Evolutionary conservation across 2,329 filamentous ascomycete genomes (phyloP), one percentile per base, ranked within the genome.

Genomic region (Aspergillus ochraceoroseus): DNA sequence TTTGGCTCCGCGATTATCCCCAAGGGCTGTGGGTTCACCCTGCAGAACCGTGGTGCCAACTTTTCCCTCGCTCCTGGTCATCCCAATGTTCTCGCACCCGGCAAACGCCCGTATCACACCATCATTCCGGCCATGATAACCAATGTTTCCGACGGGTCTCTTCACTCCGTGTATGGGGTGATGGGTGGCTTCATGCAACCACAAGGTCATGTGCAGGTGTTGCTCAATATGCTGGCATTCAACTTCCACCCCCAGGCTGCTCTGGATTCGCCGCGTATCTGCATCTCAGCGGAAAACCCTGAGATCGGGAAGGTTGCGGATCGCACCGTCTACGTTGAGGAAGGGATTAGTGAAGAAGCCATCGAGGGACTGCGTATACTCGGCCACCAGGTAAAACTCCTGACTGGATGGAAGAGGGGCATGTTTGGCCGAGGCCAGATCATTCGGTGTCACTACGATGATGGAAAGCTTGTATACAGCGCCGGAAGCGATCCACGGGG

Each of bases 141-240:
- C 0, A 87, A 92, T 52, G 62, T 78, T 12, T 68, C 70, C 3
- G 87, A 94, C 53, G 78, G 79, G 17, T 82, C 77, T 33, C 68
- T 96, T 41, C 86, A 95, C 63, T 84, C 80, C 3, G 85, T 94
- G 0, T 95, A 90, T 56, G 92, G 92, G 38, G 90, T 96, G 45
- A 96, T 96, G 92, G 92, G 92, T 37, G 90, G 88, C 2, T 96
- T 94, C 67, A 96, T 96, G 85, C 92, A 98, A 68, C 92, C 92
- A 0, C 92, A 96, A 65, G 92, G 90, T 14, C 92, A 96, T 46
- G 82, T 96, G 0, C 92, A 96, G 65, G 88, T 95, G 0, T 68
- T 98, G 7, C 72, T 96, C 2, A 94, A 94, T 51, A 89, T 94
- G 76, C 67, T 94, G 0, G 79, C 88, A 0, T 94, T 89, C 54